These are phyloP conservation scores for Gentiana straminea DNA, from an alignment of 257 asterid genomes.

Conservation along the genomic window DNA sequence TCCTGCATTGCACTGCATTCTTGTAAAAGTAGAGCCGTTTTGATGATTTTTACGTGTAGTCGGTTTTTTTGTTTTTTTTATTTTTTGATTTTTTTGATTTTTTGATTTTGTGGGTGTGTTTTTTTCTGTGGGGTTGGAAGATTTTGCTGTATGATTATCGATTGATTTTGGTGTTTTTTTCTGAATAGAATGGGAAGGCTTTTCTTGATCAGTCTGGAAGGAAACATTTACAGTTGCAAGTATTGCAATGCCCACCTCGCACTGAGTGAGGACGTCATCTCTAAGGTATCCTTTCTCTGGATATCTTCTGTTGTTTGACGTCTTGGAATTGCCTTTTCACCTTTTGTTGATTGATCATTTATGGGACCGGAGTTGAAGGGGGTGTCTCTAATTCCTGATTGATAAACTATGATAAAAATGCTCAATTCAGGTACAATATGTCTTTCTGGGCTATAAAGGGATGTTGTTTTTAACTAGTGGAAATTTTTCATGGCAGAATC, in stretches of 20 bases:
- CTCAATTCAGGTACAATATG: background rate
- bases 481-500: no score
- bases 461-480: no score
- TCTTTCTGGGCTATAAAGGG: no score
- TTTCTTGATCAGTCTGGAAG: conserved; percentile 51
- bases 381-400: background rate
- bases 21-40: no score
- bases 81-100: no score
- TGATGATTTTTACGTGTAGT: no score
- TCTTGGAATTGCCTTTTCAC: background rate
- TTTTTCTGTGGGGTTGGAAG: no score
- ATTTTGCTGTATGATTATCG: background rate
- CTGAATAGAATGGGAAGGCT: conserved; percentile 47
- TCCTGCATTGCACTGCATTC: background rate
- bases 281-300: conserved; percentile 36
- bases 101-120: background rate
- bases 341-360: background rate
- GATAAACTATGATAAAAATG: background rate
- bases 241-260: conserved; percentile 63
- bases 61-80: background rate
- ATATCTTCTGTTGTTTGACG: background rate
- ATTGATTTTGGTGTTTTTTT: conserved; percentile 8
- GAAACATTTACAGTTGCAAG: conserved; percentile 57
- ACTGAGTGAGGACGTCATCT: conserved; percentile 39
- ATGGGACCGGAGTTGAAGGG: background rate